Evolutionary conservation across 2,329 filamentous ascomycete species (phyloP), one percentile per base, ranked within the genome.

Genomic region (Phoma sp.): DNA sequence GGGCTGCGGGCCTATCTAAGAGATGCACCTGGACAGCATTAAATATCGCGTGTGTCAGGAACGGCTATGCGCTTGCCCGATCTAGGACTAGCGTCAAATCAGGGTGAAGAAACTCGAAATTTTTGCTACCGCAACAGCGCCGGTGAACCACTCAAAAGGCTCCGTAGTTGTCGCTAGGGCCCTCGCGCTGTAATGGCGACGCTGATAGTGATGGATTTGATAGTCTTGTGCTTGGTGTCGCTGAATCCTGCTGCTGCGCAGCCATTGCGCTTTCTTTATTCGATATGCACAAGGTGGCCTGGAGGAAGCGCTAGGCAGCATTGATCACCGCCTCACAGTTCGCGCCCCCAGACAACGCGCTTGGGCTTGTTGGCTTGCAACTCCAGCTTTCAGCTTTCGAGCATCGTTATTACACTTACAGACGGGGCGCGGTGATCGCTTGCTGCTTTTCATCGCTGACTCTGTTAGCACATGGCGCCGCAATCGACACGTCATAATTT

Each of bases 1-100:
- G 67, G 66, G 62, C 66, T 65, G 62, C 61, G 62, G 62, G 60
- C 64, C 59, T 69, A 67, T 68, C 62, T 62, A 63, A 55, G 58
- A 61, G 62, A 61, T 50, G 52, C 52, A 59, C 54, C 54, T 56
- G 47, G 57, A 57, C 56, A 60, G 61, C 62, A 62, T 62, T 64
- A 64, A 64, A 60, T 64, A 64, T 60, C 56, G 53, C 57, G 40
- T 52, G 48, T 57, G 54, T 60, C 58, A 54, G 49, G 56, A 61
- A 56, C 41, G 60, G 48, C 51, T 64, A 18, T 22, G 61, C 59
- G 50, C 52, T 64, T 61, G 56, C 58, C 61, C 52, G 37, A 45
- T 41, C 61, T 43, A 45, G 66, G 68, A 65, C 46, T 50, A 55
- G 52, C 42, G 52, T 42, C 29, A 50, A 30, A 55, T 69, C 68